Evolutionary conservation across 441 rosid genomes (phyloP), one percentile per base, ranked within the genome.

Genomic region (Biscutella laevigata): DNA sequence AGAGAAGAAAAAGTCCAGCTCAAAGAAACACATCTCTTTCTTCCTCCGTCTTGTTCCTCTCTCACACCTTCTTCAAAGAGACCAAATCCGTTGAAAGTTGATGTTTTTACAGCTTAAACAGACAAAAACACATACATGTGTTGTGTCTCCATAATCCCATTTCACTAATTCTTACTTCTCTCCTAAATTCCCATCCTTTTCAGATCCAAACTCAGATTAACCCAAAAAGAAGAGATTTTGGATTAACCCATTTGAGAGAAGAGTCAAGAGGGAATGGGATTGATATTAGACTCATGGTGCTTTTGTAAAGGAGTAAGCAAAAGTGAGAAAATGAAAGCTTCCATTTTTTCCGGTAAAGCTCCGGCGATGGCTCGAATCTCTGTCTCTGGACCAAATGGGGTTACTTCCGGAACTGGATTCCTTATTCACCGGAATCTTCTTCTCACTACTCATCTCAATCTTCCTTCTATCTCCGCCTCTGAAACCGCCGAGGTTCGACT

Each of bases 401-500:
- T 64, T 55, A 57, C 82, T 33, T 83, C 77, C 3, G 91, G 81
- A 4, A 74, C 94, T 1, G 95, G 95, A 2, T 91, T 91, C 62
- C 72, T 91, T 41, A 84, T 91, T 72, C 95, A 87, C 79, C 90
- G 88, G 67, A 87, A 76, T 74, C 88, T 91, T 7, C 88, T 91
- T 25, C 73, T 91, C 30, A 91, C 98, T 5, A 75, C 98, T 61
- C 98, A 91, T 63, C 75, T 57, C 25, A 88, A 80, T 67, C 77
- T 91, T 17, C 94, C 98, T 11, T 91, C 95, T 6, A 73, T 85
- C 35, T 59, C 86, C 53, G 88, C 85, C 36, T 80, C 95, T 27
- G 98, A 91, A 67, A 57, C 71, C 68, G 70, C 84, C 35, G 91
- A 76, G 77, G 85, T 88, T 81, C 87, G 79, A 9, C 85, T 87